Conservation (phyloP, 768 basidiomycete genomes). For the Mycena crocata region DNA sequence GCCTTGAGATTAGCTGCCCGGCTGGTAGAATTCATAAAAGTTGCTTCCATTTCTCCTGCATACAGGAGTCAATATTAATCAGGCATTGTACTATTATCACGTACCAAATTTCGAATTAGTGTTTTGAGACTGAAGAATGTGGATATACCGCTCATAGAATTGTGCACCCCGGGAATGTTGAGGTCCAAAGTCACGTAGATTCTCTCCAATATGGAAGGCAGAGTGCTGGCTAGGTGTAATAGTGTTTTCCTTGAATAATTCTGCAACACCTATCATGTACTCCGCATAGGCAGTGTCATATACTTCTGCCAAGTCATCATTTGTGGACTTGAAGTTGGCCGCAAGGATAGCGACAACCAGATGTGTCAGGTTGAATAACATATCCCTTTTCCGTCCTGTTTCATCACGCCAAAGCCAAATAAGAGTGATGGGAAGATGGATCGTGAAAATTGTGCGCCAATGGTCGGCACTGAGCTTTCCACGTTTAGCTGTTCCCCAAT, state of each 20-base stretch:
- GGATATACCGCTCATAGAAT: slow-evolving; percentile 34
- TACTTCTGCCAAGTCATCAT: slow-evolving; percentile 8
- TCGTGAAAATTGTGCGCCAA: slow-evolving; percentile 46
- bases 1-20: slow-evolving; percentile 28
- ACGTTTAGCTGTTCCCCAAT: slow-evolving; percentile 36
- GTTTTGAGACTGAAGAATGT: slow-evolving; percentile 31
- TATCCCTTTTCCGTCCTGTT: slow-evolving; percentile 23
- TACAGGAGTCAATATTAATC: background rate
- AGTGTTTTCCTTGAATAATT: slow-evolving; percentile 38
- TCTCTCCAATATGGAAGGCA: slow-evolving; percentile 43
- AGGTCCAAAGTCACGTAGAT: slow-evolving; percentile 44
- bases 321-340: slow-evolving; percentile 32
- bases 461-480: slow-evolving; percentile 50
- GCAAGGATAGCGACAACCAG: slow-evolving; percentile 39
- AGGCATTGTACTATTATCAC: background rate
- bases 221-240: slow-evolving; percentile 47
- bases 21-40: slow-evolving; percentile 23
- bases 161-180: slow-evolving; percentile 31
- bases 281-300: slow-evolving; percentile 28
- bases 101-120: slow-evolving; percentile 38
- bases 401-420: slow-evolving; percentile 47
- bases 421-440: slow-evolving; percentile 49
- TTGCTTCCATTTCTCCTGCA: slow-evolving; percentile 32
- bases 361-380: slow-evolving; percentile 47
- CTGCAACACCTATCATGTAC: slow-evolving; percentile 37